Evolutionary conservation across 73 alveolate genomes (phyloP), one percentile per base, ranked within the genome.

Genomic region (Urostyla sp.): DNA sequence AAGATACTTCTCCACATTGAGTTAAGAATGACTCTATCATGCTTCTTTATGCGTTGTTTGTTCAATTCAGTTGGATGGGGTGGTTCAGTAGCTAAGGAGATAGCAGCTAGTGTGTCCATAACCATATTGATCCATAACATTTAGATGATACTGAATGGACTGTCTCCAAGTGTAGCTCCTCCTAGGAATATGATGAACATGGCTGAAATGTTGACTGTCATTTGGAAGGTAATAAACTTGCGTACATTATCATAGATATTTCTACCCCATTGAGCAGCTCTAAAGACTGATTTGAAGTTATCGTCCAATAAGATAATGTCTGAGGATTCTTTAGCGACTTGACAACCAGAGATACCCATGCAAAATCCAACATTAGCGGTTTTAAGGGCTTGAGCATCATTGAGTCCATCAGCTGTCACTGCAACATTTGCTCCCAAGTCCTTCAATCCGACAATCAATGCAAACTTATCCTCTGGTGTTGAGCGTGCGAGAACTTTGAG

Each of bases 321-420:
- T 26, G 98, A 89, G 38, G 98, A 98, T 43, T 94, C 98, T 77
- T 96, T 96, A 56, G 99, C 99, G 21, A 96, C 97, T 67, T 96
- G 98, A 27, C 99, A 95, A 43, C 99, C 99, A 52, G 97, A 84
- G 13, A 93, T 87, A 61, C 98, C 98, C 99, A 96, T 96, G 50
- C 99, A 98, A 85, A 96, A 96, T 63, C 99, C 99, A 0, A 96
- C 98, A 76, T 96, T 96, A n/a, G 99, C 98, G 67, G 91, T 90
- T 77, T 93, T 91, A 26, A 96, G 90, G 31, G 99, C 99, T 28
- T 97, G 98, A 26, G 99, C 99, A 84, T 96, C 99, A 72, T 96
- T 95, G 11, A 95, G 83, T 16, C 99, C 99, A 85, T 96, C 99
- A 24, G 99, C 99, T 0, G 99, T 96, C 34, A 95, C 99, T 48